These are phyloP conservation scores for Trichoderma simmonsii DNA, from an alignment of 2,329 filamentous ascomycete genomes.

Conservation along the genomic window DNA sequence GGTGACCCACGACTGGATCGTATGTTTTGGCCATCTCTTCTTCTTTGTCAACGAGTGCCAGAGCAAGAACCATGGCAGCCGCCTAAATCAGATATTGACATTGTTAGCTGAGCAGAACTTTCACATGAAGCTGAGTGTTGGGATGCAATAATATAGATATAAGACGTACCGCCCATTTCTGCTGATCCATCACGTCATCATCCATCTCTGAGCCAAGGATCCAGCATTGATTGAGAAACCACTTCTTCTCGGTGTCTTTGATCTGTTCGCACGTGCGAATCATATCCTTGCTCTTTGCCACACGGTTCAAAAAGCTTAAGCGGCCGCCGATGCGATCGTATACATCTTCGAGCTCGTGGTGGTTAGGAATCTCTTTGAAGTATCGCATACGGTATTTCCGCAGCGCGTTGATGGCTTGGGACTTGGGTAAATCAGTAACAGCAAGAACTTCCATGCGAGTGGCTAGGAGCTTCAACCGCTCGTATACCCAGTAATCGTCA, in stretches of 20 bases:
- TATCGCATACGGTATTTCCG: slow-evolving; percentile 78
- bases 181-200: slow-evolving; percentile 97
- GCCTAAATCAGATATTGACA: slow-evolving; percentile 47
- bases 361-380: slow-evolving; percentile 58
- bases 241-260: slow-evolving; percentile 66
- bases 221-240: slow-evolving; percentile 74
- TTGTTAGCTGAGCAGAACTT: background rate
- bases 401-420: slow-evolving; percentile 72
- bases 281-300: slow-evolving; percentile 86
- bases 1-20: slow-evolving; percentile 64
- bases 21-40: slow-evolving; percentile 63
- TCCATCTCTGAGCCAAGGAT: slow-evolving; percentile 75
- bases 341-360: slow-evolving; percentile 65
- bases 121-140: no score
- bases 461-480: slow-evolving; percentile 85
- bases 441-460: slow-evolving; percentile 93
- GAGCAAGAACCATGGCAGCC: slow-evolving; percentile 89
- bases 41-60: slow-evolving; percentile 83
- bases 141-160: no score
- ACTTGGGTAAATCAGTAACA: slow-evolving; percentile 77
- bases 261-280: slow-evolving; percentile 72
- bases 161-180: slow-evolving; percentile 80
- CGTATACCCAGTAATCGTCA: slow-evolving; percentile 98
- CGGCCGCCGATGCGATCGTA: slow-evolving; percentile 87
- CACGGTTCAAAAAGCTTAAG: slow-evolving; percentile 80